Evolutionary conservation across 768 basidiomycete genomes (phyloP), one percentile per base, ranked within the genome.

Genomic region (Kwoniella sp.): DNA sequence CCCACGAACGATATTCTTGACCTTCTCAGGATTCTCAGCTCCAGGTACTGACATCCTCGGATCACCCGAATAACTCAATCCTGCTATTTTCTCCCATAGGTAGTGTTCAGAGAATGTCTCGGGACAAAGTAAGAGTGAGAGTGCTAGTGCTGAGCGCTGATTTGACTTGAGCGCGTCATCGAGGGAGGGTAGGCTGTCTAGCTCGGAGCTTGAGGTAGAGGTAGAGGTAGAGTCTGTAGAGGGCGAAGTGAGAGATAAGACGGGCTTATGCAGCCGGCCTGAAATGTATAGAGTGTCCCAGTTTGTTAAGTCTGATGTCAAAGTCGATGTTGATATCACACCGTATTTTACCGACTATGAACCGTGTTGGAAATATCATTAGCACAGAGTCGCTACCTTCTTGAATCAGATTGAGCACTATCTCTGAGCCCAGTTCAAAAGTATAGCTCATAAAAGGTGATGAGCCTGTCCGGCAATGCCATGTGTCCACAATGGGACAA

Each of bases 201-300:
- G 49, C 2, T 36, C 60, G 68, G 33, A 26, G 29, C 30, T 29
- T 13, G 88, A 22, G 92, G 10, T 44, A 15, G 17, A 2, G 52
- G 17, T 9, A 22, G 17, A 9, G 40, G 17, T 44, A 19, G 40
- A 44, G 24, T 25, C n/a, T 29, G 50, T 5, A 22, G 59, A 24
- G 17, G 55, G 50, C 13, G 36, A 24, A 21, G 58, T 29, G 21
- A 51, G 24, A 0, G 64, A 36, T 24, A 57, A 26, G 3, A 82
- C 85, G 0, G 96, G 96, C 80, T 99, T 99, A 82, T 98, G 96
- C 87, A 97, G 92, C 33, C 96, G 85, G 0, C 96, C 96, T 0
- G 93, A 90, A 44, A 95, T 86, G 80, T 99, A 99, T 2, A 98
- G 85, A 24, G 92, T 86, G 47, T 88, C 85, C 96, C 96, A 99